These are phyloP conservation scores for Colletotrichum graminicola DNA, from an alignment of 2,329 filamentous ascomycete genomes.

Conservation along the genomic window DNA sequence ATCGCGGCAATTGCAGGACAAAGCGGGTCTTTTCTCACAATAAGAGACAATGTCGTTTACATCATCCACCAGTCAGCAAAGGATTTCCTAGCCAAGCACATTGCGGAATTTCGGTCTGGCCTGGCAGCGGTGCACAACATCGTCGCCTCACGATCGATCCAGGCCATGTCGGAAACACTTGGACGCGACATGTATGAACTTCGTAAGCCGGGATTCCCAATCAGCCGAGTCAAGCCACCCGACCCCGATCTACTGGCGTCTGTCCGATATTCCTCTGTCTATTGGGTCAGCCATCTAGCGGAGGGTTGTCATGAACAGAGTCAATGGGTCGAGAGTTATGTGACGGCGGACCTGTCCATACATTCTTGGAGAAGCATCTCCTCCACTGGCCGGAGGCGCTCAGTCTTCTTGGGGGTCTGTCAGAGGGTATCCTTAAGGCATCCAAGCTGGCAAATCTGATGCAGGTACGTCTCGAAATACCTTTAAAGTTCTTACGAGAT, in stretches of 20 bases:
- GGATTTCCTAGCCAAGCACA: background rate
- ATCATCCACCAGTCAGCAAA: background rate
- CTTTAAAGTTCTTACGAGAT: fast-evolving
- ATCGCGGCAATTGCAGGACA: background rate
- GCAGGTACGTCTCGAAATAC: background rate
- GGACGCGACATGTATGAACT: slow-evolving; percentile 53
- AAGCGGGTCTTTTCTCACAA: background rate
- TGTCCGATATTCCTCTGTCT: slow-evolving; percentile 43
- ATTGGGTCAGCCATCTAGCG: slow-evolving; percentile 44
- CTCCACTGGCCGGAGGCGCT: background rate
- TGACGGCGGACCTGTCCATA: background rate
- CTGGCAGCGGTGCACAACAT: slow-evolving; percentile 44
- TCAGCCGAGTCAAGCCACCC: slow-evolving; percentile 24
- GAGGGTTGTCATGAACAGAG: background rate
- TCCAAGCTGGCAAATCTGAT: background rate
- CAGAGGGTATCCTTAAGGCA: background rate
- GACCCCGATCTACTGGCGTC: slow-evolving; percentile 35
- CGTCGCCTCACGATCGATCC: slow-evolving; percentile 52
- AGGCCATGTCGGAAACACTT: slow-evolving; percentile 47
- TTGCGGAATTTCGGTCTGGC: background rate
- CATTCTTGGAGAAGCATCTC: background rate
- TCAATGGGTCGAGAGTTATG: background rate
- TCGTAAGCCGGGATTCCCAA: slow-evolving; percentile 9
- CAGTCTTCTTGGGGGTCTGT: background rate
- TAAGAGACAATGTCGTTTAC: background rate